phyloP scores from a whole-genome alignment of 2,329 filamentous ascomycete species.

The Fusarium torulosum region DNA sequence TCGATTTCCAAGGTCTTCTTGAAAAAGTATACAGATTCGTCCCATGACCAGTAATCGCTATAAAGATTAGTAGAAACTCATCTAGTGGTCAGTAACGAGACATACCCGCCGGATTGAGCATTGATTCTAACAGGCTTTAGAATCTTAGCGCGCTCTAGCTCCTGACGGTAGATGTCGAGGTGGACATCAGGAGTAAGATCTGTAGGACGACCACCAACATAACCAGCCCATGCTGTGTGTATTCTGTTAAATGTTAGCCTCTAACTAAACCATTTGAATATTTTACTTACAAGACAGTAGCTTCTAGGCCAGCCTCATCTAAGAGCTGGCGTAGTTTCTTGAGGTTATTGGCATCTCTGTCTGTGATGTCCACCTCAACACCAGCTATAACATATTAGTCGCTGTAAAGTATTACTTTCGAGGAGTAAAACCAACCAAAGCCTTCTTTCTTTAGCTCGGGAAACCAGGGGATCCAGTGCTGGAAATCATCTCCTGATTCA shows the following conservation, averaged over 20 bases:
- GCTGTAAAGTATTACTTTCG: accelerated
- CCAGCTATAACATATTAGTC: background rate
- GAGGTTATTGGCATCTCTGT: background rate
- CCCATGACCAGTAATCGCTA: background rate
- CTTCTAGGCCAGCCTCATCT: background rate
- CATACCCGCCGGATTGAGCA: constrained; percentile 1
- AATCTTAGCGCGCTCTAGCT: background rate
- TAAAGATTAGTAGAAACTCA: background rate
- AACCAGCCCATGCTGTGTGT: background rate
- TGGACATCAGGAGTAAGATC: background rate
- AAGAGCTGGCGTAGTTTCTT: background rate
- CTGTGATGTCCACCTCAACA: background rate
- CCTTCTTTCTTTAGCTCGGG: background rate
- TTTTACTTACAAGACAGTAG: background rate
- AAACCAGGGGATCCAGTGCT: constrained; percentile 4
- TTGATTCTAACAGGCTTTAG: background rate
- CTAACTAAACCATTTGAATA: accelerated
- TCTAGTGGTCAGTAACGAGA: background rate
- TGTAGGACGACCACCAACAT: background rate
- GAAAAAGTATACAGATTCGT: background rate
- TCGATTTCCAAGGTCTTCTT: background rate
- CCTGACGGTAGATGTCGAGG: background rate
- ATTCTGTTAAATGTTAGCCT: background rate
- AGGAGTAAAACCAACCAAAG: background rate
- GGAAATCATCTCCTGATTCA: background rate